Evolutionary conservation across 1,284 basidiomycete genomes (phyloP), one percentile per base, ranked within the genome.

Genomic region (Leccinum griseonigrum): DNA sequence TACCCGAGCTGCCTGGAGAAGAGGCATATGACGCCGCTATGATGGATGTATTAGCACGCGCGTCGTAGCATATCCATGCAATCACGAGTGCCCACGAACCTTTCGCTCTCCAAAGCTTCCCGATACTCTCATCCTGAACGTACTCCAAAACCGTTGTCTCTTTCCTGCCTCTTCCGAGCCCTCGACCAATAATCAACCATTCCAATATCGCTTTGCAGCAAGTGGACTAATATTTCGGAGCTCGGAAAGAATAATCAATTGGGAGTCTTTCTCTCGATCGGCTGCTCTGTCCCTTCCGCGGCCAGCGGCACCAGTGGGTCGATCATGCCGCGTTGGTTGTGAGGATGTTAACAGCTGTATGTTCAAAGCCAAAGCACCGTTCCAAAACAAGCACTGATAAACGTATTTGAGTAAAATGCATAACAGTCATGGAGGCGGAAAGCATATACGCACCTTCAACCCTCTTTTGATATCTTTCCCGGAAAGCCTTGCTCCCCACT

Each of bases 401-500:
- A 58, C 10, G 28, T 36, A 14, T 54, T 48, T 38, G 16, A 52
- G 18, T 26, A 40, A 54, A 63, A 57, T 26, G n/a, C 50, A 50
- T 32, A 9, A 54, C 3, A 54, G 14, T 18, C 22, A 22, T 22
- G 22, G 22, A 22, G 22, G 22, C 22, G 9, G 28, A 43, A 51
- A 43, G 9, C 7, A 53, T 54, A 54, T 62, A 69, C 76, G 57
- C 66, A 93, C 93, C 77, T 86, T 85, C 38, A 97, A 72, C 1
- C 88, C 93, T 43, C 84, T 83, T 18, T 89, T 86, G 0, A 84
- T 78, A 71, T 92, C 86, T 29, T 83, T 83, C 66, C 83, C 83
- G 1, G 87, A 81, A 26, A 98, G 75, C 95, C 95, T 97, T 5
- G 93, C 74, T 0, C 85, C 90, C 85, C 93, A 95, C 57, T 84